These are phyloP conservation scores for Adansonia grandidieri DNA, from an alignment of 441 rosid species.

Conservation along the genomic window DNA sequence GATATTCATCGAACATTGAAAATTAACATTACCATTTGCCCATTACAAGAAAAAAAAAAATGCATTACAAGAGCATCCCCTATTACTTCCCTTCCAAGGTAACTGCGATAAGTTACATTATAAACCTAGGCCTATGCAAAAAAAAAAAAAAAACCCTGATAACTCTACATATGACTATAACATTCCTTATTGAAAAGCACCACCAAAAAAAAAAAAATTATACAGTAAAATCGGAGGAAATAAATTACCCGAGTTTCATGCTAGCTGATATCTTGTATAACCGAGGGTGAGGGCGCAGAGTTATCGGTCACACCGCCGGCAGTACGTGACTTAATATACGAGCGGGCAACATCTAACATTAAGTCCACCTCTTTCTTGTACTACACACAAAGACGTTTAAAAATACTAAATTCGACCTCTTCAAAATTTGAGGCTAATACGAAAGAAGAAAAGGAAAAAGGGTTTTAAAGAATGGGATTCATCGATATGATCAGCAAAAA, in stretches of 20 bases:
- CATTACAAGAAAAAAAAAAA: background rate
- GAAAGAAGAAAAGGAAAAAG: background rate
- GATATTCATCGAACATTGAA: background rate
- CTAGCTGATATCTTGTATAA: constrained; percentile 40
- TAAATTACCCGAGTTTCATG: background rate
- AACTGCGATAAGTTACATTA: background rate
- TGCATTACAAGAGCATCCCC: background rate
- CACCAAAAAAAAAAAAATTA: background rate
- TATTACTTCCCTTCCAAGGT: background rate
- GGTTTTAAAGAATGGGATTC: background rate
- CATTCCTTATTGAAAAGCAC: background rate
- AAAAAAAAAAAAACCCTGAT: background rate
- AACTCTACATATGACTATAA: constrained; percentile 14
- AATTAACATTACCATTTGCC: background rate
- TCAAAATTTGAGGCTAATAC: background rate
- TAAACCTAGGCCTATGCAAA: constrained; percentile 23
- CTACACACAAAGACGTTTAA: constrained; percentile 37
- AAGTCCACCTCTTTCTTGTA: constrained; percentile 89
- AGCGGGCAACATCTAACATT: constrained; percentile 67
- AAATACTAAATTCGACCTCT: background rate
- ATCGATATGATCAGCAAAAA: background rate
- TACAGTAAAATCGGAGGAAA: background rate
- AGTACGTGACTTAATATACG: constrained; percentile 43
- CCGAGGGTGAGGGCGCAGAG: constrained; percentile 28
- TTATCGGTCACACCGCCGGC: constrained; percentile 28